Base-by-base conservation (phyloP, 805 yeast species). In the Cyberlindnera sargentensis region DNA sequence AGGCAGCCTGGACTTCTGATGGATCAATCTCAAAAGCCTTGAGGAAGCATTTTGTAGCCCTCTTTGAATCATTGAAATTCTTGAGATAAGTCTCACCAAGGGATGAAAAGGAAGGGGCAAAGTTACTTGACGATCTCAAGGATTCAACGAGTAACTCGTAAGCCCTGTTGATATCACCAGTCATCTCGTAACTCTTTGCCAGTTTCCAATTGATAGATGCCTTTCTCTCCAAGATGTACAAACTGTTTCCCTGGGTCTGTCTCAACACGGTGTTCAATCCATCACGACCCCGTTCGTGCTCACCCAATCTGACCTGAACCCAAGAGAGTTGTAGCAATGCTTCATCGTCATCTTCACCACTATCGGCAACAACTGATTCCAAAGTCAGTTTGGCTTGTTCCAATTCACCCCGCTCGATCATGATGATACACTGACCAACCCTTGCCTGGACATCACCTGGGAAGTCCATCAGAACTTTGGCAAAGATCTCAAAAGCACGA, bases 21-120 rank as follows among this genome's bases (percentile, higher is more conserved):
- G 82, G 73, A 61, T 89, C 93, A 29, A 91, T 64, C 55, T 91
- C 97, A 58, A 91, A 85, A 0, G 98, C 96, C 55, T 82, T 86
- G 59, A 82, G 79, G 60, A 82, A 91, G 61, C 96, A 89, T 58
- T 87, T 88, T 42, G 80, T 80, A 0, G 97, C 95, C 39, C 93
- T 74, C 0, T 66, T 65, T 27, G 63, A 58, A 55, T 89, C 96
- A 8, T 68, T 63, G 47, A 72, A 80, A 46, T 73, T 66, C 2
- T 74, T 71, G 4, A 73, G 63, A 55, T 87, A 90, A n/a, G 87
- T 68, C 40, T 73, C 61, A 25, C 99, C 99, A 26, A 93, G 65
- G 2, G 88, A 73, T 0, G 96, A 81, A 58, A 80, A 93, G 0
- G 95, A 77, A 2, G 95, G 81, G 0, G 96, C 90, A 59, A 71